Percentiles rank a stretch among this genome's conserved stretches.
These are phyloP conservation scores for Cystoisospora suis DNA, from an alignment of 169 alveolate species.

Conservation along the genomic window DNA sequence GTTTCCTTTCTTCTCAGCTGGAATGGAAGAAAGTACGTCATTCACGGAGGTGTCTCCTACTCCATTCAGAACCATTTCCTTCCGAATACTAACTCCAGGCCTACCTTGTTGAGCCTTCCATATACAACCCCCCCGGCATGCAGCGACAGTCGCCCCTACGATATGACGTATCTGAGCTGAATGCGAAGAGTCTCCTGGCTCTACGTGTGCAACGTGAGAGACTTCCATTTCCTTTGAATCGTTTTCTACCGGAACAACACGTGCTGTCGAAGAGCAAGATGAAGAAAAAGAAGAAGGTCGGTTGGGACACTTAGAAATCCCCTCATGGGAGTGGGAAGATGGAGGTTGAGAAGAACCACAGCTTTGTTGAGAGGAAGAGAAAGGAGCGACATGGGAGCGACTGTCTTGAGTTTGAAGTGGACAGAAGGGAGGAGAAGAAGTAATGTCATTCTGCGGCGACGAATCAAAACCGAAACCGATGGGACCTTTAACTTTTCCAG, in stretches of 20 bases:
- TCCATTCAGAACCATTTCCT: no score
- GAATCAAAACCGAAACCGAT: no score
- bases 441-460: no score
- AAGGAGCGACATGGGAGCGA: not conserved
- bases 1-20: no score
- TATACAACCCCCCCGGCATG: constrained; percentile 53
- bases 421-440: no score
- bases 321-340: not conserved
- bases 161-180: constrained; percentile 34
- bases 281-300: not conserved
- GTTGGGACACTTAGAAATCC: not conserved
- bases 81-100: not conserved
- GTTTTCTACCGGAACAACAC: not conserved
- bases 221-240: not conserved
- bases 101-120: constrained; percentile 63
- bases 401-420: not conserved
- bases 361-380: not conserved
- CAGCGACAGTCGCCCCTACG: constrained; percentile 54
- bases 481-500: no score
- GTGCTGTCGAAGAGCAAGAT: no score
- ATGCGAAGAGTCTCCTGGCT: constrained; percentile 19
- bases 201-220: not conserved
- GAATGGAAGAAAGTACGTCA: no score
- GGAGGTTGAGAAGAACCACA: not conserved
- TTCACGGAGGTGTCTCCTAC: no score